Evolutionary conservation across 1,284 basidiomycete genomes (phyloP), one percentile per base, ranked within the genome.

Genomic region (Lentinula novae-zelandiae): DNA sequence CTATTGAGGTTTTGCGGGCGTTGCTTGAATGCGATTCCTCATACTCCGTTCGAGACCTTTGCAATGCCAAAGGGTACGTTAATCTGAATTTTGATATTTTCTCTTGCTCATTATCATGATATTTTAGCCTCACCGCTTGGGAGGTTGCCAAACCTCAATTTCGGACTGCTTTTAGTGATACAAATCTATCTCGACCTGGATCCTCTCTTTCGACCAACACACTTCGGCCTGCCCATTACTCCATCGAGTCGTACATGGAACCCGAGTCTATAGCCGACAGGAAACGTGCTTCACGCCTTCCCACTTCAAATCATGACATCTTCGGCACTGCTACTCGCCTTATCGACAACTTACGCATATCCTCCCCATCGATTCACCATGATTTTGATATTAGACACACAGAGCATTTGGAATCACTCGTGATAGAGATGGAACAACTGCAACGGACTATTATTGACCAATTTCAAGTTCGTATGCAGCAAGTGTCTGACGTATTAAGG

Each of bases 121-220:
- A 51, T 53, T 9, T 48, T 58, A 90, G 89, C 40, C 72, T 89
- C 46, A 89, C 86, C n/a, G 80, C 89, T 13, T 67, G 83, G 46
- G 85, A 90, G 60, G 82, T 90, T 10, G 82, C 82, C 22, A 83
- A 82, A 69, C 81, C 84, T 5, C 82, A 87, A 64, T 86, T 87
- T 62, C 80, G 82, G 34, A 67, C 67, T 17, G 83, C 80, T 0
- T 90, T 90, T 69, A 83, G 81, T 31, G 79, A 82, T 15, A 71
- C 75, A 8, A 80, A 81, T 51, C 69, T 69, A 15, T 65, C 74
- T 31, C 80, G 85, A 12, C 77, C 82, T 17, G 72, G 71, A 33
- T 87, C 85, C 5, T 78, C 82, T 22, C 73, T 83, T 22, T 87
- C 85, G 4, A 77, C 76, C 61, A 78, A 78, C 50, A 86, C 86